Evolutionary conservation across 2,329 filamentous ascomycete species (phyloP), one percentile per base, ranked within the genome.

Genomic region (Sclerotinia nivalis): DNA sequence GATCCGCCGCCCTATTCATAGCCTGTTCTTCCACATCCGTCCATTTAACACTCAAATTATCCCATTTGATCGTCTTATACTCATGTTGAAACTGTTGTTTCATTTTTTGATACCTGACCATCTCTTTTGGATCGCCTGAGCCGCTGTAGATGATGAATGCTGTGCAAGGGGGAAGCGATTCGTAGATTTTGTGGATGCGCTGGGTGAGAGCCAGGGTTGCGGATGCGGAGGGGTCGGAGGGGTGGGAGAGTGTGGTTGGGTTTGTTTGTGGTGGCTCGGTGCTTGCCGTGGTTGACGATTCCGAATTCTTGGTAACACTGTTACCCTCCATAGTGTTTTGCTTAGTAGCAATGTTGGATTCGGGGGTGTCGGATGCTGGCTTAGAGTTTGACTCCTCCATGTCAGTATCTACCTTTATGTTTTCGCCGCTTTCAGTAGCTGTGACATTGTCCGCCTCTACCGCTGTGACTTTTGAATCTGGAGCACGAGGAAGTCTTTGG

Each of bases 61-160:
- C 88, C 89, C 89, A 91, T 74, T 89, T 89, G 72, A 82, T 86
- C 18, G 87, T 85, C 78, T 88, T 88, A 78, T 89, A 91, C 79
- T 91, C 89, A 74, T 83, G 84, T 77, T 85, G 87, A 82, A 86
- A 89, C 78, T 86, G 84, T 9, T 83, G 77, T 65, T 90, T 86
- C 82, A 89, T 81, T 31, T 83, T 83, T 80, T 89, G 87, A 73
- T 91, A 80, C 54, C 83, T 82, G 71, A 84, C 85, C 88, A 91
- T 89, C 75, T 88, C 85, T 47, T 88, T 85, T n/a, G 89, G 88
- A 75, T 91, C 88, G 52, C 89, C 89, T 8, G 86, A 89, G 72
- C 89, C 89, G 74, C 86, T 88, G 79, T 88, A 88, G 47, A 91
- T 80, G 59, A 91, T 83, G 69, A 91, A 83, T 3, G 84, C 88